These are phyloP conservation scores for Medicago lupulina DNA, from an alignment of 306 rosid genomes.

Conservation along the genomic window DNA sequence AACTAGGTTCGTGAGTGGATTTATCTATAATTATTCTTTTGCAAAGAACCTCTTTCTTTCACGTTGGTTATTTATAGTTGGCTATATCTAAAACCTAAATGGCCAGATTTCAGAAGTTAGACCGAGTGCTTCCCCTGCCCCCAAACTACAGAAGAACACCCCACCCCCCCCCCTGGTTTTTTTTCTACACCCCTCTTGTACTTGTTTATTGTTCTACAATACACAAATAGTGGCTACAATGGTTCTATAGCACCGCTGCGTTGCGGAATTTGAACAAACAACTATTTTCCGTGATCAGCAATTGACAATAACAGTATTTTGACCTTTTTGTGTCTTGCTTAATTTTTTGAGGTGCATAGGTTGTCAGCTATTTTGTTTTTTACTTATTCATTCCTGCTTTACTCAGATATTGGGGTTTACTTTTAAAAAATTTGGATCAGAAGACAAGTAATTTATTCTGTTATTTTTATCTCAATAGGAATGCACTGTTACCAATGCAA, in stretches of 20 bases:
- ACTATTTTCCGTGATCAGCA: too few relatives aligned
- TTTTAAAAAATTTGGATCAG: not conserved
- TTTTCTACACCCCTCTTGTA: conserved; percentile 2
- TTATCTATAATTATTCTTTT: not conserved
- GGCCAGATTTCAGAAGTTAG: conserved; percentile 5
- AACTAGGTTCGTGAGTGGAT: conserved; percentile 8
- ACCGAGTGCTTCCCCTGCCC: not conserved
- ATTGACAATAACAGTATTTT: not conserved
- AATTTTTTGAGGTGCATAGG: not conserved
- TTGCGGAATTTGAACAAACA: too few relatives aligned
- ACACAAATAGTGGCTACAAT: too few relatives aligned
- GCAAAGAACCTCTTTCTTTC: not conserved
- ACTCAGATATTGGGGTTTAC: not conserved
- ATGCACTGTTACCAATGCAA: conserved; percentile 6
- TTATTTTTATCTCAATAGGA: not conserved
- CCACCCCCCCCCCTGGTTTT: too few relatives aligned
- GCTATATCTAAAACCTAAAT: not conserved
- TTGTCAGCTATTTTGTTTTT: conserved; percentile 13
- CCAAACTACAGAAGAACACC: not conserved
- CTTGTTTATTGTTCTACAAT: not conserved
- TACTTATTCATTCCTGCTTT: not conserved
- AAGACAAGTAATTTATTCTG: not conserved
- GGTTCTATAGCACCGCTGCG: too few relatives aligned
- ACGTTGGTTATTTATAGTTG: not conserved
- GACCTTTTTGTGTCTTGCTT: not conserved